These are phyloP conservation scores for Magnusiomyces paraingens DNA, from an alignment of 1,139 yeast genomes.

Conservation along the genomic window DNA sequence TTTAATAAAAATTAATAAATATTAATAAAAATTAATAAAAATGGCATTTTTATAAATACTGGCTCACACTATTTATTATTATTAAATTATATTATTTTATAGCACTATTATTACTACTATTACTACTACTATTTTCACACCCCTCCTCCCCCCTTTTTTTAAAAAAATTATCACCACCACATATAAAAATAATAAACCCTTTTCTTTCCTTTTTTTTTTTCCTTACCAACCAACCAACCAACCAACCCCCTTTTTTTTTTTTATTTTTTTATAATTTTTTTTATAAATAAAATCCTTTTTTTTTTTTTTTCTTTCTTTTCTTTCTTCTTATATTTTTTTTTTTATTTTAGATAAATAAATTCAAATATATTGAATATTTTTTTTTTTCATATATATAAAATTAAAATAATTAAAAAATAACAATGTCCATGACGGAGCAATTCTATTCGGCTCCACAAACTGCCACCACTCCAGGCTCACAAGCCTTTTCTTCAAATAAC, in stretches of 20 bases:
- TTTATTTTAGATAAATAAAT: neutral
- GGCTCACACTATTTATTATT: too few species aligned
- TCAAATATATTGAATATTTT: too few species aligned
- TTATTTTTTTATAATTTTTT: neutral
- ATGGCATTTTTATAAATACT: too few species aligned
- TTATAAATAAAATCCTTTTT: neutral
- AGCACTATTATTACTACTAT: too few species aligned
- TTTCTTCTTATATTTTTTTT: neutral
- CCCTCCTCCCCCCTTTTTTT: too few species aligned
- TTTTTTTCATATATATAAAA: neutral
- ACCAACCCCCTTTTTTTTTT: neutral
- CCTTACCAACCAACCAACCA: neutral
- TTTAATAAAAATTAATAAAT: too few species aligned
- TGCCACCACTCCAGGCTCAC: neutral
- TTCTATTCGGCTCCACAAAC: conserved; percentile 4
- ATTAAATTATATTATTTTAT: too few species aligned
- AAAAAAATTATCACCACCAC: too few species aligned
- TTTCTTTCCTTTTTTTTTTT: neutral
- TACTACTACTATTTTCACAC: too few species aligned
- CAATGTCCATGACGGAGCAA: conserved; percentile 9
- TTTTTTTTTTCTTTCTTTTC: neutral
- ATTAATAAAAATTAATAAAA: too few species aligned
- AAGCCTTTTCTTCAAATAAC: conserved; percentile 14
- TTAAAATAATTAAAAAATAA: neutral
- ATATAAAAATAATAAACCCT: neutral